These are phyloP conservation scores for Fusarium dlaminii DNA, from an alignment of 2,329 filamentous ascomycete genomes.

Conservation along the genomic window DNA sequence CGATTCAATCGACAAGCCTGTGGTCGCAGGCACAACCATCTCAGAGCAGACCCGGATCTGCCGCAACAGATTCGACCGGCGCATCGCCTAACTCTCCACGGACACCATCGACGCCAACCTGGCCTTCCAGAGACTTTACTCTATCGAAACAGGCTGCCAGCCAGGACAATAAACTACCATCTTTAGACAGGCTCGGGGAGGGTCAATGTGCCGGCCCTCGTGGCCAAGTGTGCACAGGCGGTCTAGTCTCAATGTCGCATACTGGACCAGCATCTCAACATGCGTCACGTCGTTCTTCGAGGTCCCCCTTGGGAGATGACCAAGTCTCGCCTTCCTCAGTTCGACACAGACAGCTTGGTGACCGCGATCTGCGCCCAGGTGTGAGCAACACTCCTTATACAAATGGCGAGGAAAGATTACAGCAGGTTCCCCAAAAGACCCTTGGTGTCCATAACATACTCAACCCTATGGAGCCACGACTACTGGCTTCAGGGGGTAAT, in stretches of 20 bases:
- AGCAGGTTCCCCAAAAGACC: conserved; percentile 39
- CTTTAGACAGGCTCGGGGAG: conserved; percentile 35
- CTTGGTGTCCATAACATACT: conserved; percentile 52
- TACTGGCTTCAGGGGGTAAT: conserved; percentile 28
- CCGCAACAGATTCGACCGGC: conserved; percentile 46
- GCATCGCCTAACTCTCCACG: conserved; percentile 48
- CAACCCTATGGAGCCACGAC: conserved; percentile 48
- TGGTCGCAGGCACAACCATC: conserved; percentile 48
- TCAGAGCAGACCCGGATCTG: conserved; percentile 47
- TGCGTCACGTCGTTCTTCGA: conserved; percentile 61
- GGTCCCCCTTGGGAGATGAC: conserved; percentile 53
- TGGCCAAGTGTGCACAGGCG: conserved; percentile 62
- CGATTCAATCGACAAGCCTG: conserved; percentile 46
- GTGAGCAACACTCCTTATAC: conserved; percentile 30
- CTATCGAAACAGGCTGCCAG: conserved; percentile 32
- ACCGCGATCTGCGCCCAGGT: conserved; percentile 39
- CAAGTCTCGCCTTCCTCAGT: conserved; percentile 39
- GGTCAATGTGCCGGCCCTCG: conserved; percentile 68
- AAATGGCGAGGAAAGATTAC: conserved; percentile 37
- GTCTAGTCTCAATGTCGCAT: conserved; percentile 72
- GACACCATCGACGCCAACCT: conserved; percentile 49
- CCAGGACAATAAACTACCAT: conserved; percentile 34
- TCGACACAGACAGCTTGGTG: conserved; percentile 33
- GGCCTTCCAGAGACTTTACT: conserved; percentile 37
- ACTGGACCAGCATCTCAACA: conserved; percentile 65